Percentiles rank a stretch among this genome's conserved stretches.
These are phyloP conservation scores for Zygotorulaspora chibaensis DNA, from an alignment of 805 yeast genomes.

Conservation along the genomic window DNA sequence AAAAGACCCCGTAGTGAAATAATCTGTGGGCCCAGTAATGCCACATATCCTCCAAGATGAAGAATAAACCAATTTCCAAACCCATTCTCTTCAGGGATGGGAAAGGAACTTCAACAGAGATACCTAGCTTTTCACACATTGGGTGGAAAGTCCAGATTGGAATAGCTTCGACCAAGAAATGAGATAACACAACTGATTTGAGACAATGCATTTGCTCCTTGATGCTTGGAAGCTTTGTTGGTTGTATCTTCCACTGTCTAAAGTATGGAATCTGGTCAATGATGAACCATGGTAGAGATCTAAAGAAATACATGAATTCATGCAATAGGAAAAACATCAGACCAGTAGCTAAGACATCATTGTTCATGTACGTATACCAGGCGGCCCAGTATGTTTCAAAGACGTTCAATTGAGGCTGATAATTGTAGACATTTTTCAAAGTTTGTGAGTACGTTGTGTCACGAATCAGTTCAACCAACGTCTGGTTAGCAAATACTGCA, in stretches of 20 bases:
- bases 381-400: constrained; percentile 83
- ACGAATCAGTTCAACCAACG: constrained; percentile 27
- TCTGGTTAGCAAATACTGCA: constrained; percentile 34
- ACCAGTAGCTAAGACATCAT: constrained; percentile 92
- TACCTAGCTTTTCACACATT: constrained; percentile 75
- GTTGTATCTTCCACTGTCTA: constrained; percentile 84
- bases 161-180: constrained; percentile 87
- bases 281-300: constrained; percentile 89
- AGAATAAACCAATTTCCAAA: constrained; percentile 69
- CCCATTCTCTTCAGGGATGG: constrained; percentile 59
- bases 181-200: constrained; percentile 77
- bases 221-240: constrained; percentile 70
- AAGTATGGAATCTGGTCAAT: constrained; percentile 83
- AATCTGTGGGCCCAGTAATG: constrained; percentile 94
- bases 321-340: constrained; percentile 75
- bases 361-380: constrained; percentile 78
- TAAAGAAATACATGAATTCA: constrained; percentile 85
- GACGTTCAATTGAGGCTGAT: constrained; percentile 44
- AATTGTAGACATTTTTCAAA: constrained; percentile 34
- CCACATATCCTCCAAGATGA: constrained; percentile 90
- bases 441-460: constrained; percentile 35
- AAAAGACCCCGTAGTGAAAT: constrained; percentile 82
- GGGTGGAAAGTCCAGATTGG: constrained; percentile 99
- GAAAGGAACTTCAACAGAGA: constrained; percentile 77
- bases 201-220: constrained; percentile 92